These are phyloP conservation scores for Tanacetum coccineum DNA, from an alignment of 129 eudicot genomes.

Conservation along the genomic window DNA sequence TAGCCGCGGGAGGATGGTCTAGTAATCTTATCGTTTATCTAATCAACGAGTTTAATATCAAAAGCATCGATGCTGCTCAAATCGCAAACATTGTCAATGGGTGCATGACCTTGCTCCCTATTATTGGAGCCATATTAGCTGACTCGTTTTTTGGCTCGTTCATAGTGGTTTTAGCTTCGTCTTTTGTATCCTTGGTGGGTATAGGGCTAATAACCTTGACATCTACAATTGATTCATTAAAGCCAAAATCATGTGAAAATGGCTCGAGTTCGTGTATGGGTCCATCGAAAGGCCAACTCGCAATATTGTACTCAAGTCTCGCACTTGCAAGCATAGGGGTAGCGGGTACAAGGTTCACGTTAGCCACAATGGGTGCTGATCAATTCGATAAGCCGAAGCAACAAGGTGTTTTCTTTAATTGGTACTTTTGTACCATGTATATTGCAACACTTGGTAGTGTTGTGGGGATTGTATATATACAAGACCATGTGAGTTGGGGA, in stretches of 20 bases:
- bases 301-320: slow-evolving; percentile 26
- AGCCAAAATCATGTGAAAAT: slow-evolving; percentile 27
- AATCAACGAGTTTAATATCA: slow-evolving; percentile 39
- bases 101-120: slow-evolving; percentile 33
- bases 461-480: slow-evolving; percentile 37
- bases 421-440: slow-evolving; percentile 38
- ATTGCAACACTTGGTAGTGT: slow-evolving; percentile 20
- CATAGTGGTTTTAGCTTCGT: slow-evolving; percentile 34
- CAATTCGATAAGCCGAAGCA: slow-evolving; percentile 34
- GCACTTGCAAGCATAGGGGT: slow-evolving; percentile 33
- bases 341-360: slow-evolving; percentile 41
- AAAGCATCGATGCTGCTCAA: slow-evolving; percentile 51
- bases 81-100: slow-evolving; percentile 40
- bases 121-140: slow-evolving; percentile 46
- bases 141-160: slow-evolving; percentile 47
- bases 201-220: slow-evolving; percentile 20
- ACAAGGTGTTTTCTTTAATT: slow-evolving; percentile 35
- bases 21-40: slow-evolving; percentile 46
- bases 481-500: slow-evolving; percentile 52
- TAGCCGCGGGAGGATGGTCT: slow-evolving; percentile 52
- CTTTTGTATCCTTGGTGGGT: slow-evolving; percentile 34
- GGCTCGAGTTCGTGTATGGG: slow-evolving; percentile 19
- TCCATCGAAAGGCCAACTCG: slow-evolving; percentile 31
- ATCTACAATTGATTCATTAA: slow-evolving; percentile 13
- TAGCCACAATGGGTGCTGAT: slow-evolving; percentile 49